Evolutionary conservation across 257 asterid species (phyloP), one percentile per base, ranked within the genome.

Genomic region (Solanum pinnatisectum): DNA sequence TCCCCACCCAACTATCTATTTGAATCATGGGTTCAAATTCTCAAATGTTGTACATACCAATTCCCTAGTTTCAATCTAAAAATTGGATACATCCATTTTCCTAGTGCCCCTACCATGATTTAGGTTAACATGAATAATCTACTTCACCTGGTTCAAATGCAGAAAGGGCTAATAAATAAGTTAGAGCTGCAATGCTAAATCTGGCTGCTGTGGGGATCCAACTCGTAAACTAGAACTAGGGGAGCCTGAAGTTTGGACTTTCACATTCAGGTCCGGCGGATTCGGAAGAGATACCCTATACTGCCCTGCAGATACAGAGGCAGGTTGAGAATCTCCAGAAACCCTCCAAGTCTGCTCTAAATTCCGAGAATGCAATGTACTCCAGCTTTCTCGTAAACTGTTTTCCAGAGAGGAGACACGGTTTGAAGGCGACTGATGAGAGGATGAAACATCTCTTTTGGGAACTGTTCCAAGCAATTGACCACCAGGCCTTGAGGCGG

Each of bases 151-250:
- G 30, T 63, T 63, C 32, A 63, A 23, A 63, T 63, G 70, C 70
- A 27, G 85, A 15, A 46, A 44, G 65, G 37, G 52, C 65, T 40
- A 63, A 60, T 49, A 46, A 81, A 44, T 18, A 56, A 81, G 52
- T 95, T 94, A 96, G 27, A 97, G 98, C 88, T 97, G 99, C 77
- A 97, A 91, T 67, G 97, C 99, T 92, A 97, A 94, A 89, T 97
- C 99, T 33, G 99, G 98, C 87, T 92, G 98, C 92, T 92, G 98
- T 0, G 99, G 94, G 0, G 97, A 93, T 72, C 97, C 96, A 83
- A 93, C 92, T 89, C 91, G 98, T 88, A 96, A 94, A 91, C 96
- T 92, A 86, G 96, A 93, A 90, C 96, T 90, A 73, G 98, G 98
- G 0, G 98, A 95, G 68, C 95, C 93, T 1, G 91, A 86, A 0